A percentile compares a stretch with the other conserved stretches of the same genome.
These are phyloP conservation scores for Dryadomyces quercus-mongolicae DNA, from an alignment of 2,329 filamentous ascomycete species.

Conservation along the genomic window DNA sequence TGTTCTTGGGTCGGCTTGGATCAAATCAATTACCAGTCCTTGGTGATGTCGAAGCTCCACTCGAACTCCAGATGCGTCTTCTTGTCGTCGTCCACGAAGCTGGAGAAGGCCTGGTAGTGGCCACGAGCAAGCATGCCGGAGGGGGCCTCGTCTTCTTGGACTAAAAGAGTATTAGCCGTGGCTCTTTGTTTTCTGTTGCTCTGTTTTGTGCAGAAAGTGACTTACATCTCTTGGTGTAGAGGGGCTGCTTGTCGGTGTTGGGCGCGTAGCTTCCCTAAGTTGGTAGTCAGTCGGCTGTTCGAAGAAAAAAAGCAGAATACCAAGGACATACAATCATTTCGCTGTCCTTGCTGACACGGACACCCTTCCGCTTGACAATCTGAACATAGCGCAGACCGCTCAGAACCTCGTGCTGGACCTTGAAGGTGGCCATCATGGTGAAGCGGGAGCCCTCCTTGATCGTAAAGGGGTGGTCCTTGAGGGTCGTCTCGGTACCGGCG, in stretches of 20 bases:
- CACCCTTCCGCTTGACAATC: conserved; percentile 78
- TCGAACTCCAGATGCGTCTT: conserved; percentile 83
- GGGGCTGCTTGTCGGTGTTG: conserved; percentile 74
- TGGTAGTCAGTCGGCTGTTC: neutral
- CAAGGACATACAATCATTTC: conserved; percentile 97
- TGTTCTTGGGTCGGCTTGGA: neutral
- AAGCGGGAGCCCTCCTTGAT: conserved; percentile 95
- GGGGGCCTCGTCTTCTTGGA: conserved; percentile 85
- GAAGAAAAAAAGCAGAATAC: too few relatives aligned
- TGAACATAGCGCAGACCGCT: conserved; percentile 94
- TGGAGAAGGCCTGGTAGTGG: conserved; percentile 79
- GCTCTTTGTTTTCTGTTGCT: neutral
- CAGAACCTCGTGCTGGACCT: conserved; percentile 93
- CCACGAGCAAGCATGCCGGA: conserved; percentile 82
- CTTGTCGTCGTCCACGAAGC: conserved; percentile 92
- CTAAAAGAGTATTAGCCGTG: conserved; percentile 28
- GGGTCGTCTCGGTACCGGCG: conserved; percentile 58
- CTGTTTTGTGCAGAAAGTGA: too few relatives aligned
- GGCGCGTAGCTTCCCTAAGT: conserved; percentile 79
- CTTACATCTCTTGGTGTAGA: conserved; percentile 89
- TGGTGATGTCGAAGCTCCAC: conserved; percentile 93
- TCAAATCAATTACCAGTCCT: conserved; percentile 62
- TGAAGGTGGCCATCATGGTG: conserved; percentile 88
- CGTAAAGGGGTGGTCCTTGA: conserved; percentile 88
- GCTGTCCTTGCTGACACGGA: conserved; percentile 82